These are phyloP conservation scores for Cucumis melo DNA, from an alignment of 306 rosid species.

Conservation along the genomic window DNA sequence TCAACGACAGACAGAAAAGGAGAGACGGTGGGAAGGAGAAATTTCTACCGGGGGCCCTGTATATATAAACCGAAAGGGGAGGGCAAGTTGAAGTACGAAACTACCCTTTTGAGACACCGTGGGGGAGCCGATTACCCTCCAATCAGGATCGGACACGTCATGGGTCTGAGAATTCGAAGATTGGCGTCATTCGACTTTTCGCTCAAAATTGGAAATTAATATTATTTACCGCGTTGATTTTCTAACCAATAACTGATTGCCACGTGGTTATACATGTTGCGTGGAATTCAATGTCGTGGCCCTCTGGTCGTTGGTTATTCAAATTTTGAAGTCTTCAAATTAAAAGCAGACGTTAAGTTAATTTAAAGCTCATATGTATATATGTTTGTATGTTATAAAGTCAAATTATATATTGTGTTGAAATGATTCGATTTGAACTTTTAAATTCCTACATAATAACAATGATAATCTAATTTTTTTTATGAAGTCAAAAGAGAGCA, in stretches of 20 bases:
- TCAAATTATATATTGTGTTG: too few species aligned
- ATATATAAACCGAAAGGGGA: slow-evolving; percentile 6
- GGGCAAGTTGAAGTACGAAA: slow-evolving; percentile 3
- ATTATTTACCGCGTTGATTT: background rate
- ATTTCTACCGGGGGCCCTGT: background rate
- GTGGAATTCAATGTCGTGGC: background rate
- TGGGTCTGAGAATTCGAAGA: background rate
- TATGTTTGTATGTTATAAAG: too few species aligned
- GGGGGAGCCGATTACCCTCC: background rate
- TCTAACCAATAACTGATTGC: background rate
- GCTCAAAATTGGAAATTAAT: background rate
- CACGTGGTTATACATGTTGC: background rate
- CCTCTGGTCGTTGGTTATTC: background rate
- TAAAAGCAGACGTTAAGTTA: background rate
- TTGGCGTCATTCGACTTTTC: slow-evolving; percentile 2
- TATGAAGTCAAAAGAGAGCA: too few species aligned
- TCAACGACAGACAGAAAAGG: slow-evolving; percentile 2
- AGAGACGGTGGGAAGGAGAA: background rate
- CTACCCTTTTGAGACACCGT: background rate
- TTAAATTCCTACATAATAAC: too few species aligned
- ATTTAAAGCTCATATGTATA: too few species aligned
- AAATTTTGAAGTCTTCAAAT: background rate
- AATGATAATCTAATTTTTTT: too few species aligned
- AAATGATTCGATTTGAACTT: too few species aligned
- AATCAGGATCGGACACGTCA: background rate